A percentile compares a stretch with the other conserved stretches of the same genome.
These are phyloP conservation scores for Inga laurina DNA, from an alignment of 306 rosid species.

Conservation along the genomic window DNA sequence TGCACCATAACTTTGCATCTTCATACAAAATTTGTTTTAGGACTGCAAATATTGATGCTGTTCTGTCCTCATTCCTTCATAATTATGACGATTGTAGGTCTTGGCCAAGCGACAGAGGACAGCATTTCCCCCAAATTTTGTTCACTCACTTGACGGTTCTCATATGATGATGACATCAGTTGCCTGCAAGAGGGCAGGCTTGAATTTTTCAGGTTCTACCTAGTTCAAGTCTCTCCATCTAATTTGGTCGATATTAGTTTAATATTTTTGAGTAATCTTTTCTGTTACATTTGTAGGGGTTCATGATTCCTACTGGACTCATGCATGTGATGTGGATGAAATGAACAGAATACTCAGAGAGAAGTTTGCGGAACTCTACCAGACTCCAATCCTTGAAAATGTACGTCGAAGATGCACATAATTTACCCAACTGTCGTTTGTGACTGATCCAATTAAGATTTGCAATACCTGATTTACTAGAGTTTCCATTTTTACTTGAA, in stretches of 20 bases:
- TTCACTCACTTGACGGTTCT: slow-evolving; percentile 96
- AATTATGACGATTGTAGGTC: slow-evolving; percentile 44
- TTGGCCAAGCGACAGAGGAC: slow-evolving; percentile 80
- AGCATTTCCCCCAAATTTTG: slow-evolving; percentile 95
- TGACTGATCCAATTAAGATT: slow-evolving; percentile 1
- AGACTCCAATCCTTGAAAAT: slow-evolving; percentile 80
- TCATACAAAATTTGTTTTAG: background rate
- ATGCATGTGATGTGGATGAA: slow-evolving; percentile 87
- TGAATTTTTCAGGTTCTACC: slow-evolving; percentile 82
- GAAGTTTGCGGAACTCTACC: slow-evolving; percentile 86
- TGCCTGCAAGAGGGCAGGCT: slow-evolving; percentile 77
- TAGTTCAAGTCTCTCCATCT: slow-evolving; percentile 16
- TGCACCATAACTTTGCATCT: slow-evolving; percentile 2
- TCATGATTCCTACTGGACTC: slow-evolving; percentile 98
- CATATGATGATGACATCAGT: slow-evolving; percentile 99
- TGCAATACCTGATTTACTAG: slow-evolving; percentile 1
- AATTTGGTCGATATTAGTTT: background rate
- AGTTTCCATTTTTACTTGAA: slow-evolving; percentile 8
- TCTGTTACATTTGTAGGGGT: slow-evolving; percentile 65
- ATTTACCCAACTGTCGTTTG: slow-evolving; percentile 21
- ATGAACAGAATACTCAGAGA: slow-evolving; percentile 79
- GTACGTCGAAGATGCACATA: slow-evolving; percentile 41
- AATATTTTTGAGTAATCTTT: slow-evolving; percentile 9
- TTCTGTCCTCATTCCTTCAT: background rate
- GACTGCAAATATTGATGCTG: background rate